These are phyloP conservation scores for Stemphylium beticola DNA, from an alignment of 2,329 filamentous ascomycete species.

Conservation along the genomic window DNA sequence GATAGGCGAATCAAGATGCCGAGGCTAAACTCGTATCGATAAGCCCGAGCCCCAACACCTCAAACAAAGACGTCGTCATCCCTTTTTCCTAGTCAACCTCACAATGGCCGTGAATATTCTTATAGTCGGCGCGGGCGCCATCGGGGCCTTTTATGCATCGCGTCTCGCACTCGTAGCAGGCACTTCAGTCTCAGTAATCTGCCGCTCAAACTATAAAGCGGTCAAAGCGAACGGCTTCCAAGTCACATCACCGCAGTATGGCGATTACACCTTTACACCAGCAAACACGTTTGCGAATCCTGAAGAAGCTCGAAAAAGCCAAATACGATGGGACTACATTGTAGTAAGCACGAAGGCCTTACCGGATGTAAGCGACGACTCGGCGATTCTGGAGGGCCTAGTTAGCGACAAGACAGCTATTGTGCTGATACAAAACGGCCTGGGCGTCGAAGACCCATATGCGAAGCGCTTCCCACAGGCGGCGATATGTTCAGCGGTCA, in stretches of 20 bases:
- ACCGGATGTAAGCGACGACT: slow-evolving; percentile 69
- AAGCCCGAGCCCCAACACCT: slow-evolving; percentile 1
- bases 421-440: slow-evolving; percentile 73
- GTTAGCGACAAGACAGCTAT: slow-evolving; percentile 62
- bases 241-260: slow-evolving; percentile 70
- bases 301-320: slow-evolving; percentile 58
- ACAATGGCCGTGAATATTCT: slow-evolving; percentile 60
- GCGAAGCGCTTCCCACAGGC: slow-evolving; percentile 64
- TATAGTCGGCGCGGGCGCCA: slow-evolving; percentile 73
- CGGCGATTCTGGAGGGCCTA: slow-evolving; percentile 65
- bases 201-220: slow-evolving; percentile 73
- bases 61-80: slow-evolving; percentile 8
- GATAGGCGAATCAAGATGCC: slow-evolving; percentile 4
- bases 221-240: slow-evolving; percentile 67
- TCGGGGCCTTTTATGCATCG: slow-evolving; percentile 75
- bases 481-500: slow-evolving; percentile 71
- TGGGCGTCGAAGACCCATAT: slow-evolving; percentile 74
- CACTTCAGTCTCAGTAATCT: slow-evolving; percentile 71
- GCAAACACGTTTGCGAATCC: slow-evolving; percentile 67
- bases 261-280: slow-evolving; percentile 69
- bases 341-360: slow-evolving; percentile 74
- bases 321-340: slow-evolving; percentile 66
- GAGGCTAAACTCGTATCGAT: slow-evolving; percentile 18
- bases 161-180: slow-evolving; percentile 65
- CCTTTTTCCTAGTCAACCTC: background rate